Base-by-base conservation (phyloP, 2,329 filamentous ascomycete genomes). In the Ophiocordyceps unilateralis region DNA sequence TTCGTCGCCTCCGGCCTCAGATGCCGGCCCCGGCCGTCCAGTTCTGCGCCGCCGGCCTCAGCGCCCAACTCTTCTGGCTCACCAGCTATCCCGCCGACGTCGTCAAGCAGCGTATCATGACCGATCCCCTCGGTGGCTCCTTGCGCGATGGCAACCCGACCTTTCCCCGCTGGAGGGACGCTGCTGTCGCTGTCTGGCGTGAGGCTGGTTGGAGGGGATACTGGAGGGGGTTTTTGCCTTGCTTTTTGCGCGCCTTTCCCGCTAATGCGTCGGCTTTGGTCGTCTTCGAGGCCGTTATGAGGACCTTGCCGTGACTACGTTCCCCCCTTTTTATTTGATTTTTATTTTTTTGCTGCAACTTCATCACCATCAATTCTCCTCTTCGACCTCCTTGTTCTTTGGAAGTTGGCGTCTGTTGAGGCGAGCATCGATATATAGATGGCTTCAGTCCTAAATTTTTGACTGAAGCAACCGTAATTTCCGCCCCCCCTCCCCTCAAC, bases 71-170 rank as follows among this genome's bases (percentile, higher is more conserved):
- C 15, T 98, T 95, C 58, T 98, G 91, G 91, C 60, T 94, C 38
- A 85, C 83, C 17, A 84, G 82, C 49, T 96, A 96, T 57, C 89
- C 91, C 2, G 83, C 78, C 40, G 89, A 96, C 58, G 84, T 95
- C 20, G 79, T 96, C 44, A 96, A 96, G 70, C 89, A 96, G 67
- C 74, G 87, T 26, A 82, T 98, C 57, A 96, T 98, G 91, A 95
- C 89, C 14, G 91, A 96, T 62, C 78, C 84, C 5, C 65, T 96
- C 42, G 88, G 82, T 1, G 80, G 81, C 1, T 67, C 66, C 1
- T 62, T 88, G 12, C 67, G 70, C 17, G 81, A 86, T 50, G 78
- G 83, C 10, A 67, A 72, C 45, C 72, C 77, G 47, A 74, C 67
- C 50, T 96, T 88, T 57, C 67, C 63, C 12, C 65, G 70, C 41